Base-by-base conservation (phyloP, 345 rosid genomes). In the Zanthoxylum bungeanum region DNA sequence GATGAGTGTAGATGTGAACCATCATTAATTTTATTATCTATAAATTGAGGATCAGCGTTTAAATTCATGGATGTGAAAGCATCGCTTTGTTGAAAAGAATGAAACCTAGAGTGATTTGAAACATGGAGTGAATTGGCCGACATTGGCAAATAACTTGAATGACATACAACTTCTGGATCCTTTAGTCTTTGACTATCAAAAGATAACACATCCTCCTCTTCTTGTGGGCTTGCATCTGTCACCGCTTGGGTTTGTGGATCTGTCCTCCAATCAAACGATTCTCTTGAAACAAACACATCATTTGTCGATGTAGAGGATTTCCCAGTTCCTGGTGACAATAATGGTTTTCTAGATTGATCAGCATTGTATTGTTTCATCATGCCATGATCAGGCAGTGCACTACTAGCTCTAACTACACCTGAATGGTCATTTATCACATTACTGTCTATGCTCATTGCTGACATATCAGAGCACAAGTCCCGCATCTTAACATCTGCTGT, bases 151-250 rank as follows among this genome's bases (percentile, higher is more conserved):
- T 52, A 77, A 40, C 66, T 46, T 37, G 85, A 75, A 64, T 33
- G 83, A 49, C 73, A 81, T 51, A 74, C 77, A 28, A 78, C 84
- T 70, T 87, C 89, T 6, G 96, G 97, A 84, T 82, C 86, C 60
- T 82, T 82, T 22, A 70, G 83, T 76, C 93, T 78, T 64, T 79
- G 91, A 73, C 52, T 85, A 76, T 84, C 84, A 70, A 85, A 84
- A 66, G 90, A 82, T 73, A 88, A 58, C 44, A 90, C n/a, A 79
- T 85, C 92, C 34, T 87, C 89, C 73, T 88, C 93, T 64, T 82
- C 79, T 72, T 78, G 85, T 47, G 84, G 73, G 37, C 53, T 60
- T 40, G 74, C 52, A 52, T 60, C 74, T 34, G 47, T 66, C 46
- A 55, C 69, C 31, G 62, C 27, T 55, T 74, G 80, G 55, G 78